Percentiles rank a stretch among this genome's conserved stretches.
Evolutionary conservation across 768 basidiomycete genomes (phyloP).

Genomic region (Calvatia gigantea): DNA sequence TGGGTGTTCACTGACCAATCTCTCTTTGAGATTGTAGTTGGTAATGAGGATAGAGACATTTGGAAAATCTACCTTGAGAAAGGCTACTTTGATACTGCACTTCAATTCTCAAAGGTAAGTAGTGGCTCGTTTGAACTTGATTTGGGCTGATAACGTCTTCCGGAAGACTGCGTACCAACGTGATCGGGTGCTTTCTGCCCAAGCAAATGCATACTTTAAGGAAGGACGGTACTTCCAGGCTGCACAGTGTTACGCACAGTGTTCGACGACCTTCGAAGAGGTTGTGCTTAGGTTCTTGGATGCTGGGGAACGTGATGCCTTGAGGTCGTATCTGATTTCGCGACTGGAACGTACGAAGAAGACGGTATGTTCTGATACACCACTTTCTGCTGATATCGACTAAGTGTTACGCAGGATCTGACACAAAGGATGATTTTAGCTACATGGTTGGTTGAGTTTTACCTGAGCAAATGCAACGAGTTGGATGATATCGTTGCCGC

Average conservation of each 20-base stretch:
- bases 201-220: conserved; percentile 77
- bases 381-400: neutral
- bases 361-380: conserved; percentile 50
- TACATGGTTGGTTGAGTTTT: conserved; percentile 98
- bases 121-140: neutral
- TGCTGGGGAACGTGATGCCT: conserved; percentile 82
- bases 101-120: conserved; percentile 78
- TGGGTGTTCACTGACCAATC: conserved; percentile 93
- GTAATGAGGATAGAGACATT: conserved; percentile 89
- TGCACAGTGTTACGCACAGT: conserved; percentile 89
- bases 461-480: conserved; percentile 94
- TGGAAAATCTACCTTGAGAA: conserved; percentile 89
- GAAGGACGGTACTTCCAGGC: conserved; percentile 85
- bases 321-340: conserved; percentile 86
- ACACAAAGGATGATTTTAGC: conserved; percentile 97
- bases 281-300: conserved; percentile 90
- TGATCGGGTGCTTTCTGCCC: conserved; percentile 77
- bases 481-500: conserved; percentile 92
- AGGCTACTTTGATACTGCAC: conserved; percentile 71
- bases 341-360: conserved; percentile 83
- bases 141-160: neutral
- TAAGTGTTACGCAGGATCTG: conserved; percentile 54
- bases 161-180: conserved; percentile 83
- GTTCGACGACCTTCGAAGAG: conserved; percentile 85
- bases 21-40: conserved; percentile 81